Base-by-base conservation (phyloP, 129 eudicot species). In the Flaveria linearis region DNA sequence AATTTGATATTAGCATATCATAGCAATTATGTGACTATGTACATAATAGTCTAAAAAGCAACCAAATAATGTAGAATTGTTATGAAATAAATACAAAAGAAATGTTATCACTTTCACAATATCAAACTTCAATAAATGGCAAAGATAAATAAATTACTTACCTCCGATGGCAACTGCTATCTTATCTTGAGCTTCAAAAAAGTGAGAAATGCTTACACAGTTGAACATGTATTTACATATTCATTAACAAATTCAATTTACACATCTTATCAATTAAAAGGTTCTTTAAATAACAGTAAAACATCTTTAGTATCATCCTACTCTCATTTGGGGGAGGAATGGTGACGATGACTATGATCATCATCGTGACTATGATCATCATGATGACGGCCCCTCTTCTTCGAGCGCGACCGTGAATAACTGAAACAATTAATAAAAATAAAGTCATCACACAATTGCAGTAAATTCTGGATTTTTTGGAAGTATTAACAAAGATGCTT, bases 311-410 rank as follows among this genome's bases (percentile, higher is more conserved):
- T 36, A 50, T 15, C 77, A 36, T 79, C 67, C 82, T 50, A 51
- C 47, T 64, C 70, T 82, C 75, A 75, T 68, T 82, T 78, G 18
- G 78, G 86, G 10, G 83, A 81, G 58, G 76, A 83, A 30, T 78
- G 84, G 46, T 72, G 87, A 20, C 51, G 42, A 69, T 45, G 74
- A 47, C 39, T 47, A 43, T 46, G 58, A 26, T 9, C 16, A 51
- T 63, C 45, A 3, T 60, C 39, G 3, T 68, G 72, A 47, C 42
- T 33, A 50, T 49, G 62, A 72, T 7, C 49, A 55, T 41, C 49
- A 62, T 74, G 68, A 26, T 83, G 86, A 12, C 82, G 89, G 36
- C 78, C 55, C 82, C 92, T 86, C 79, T 88, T 92, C 84, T 74
- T 87, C 12, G 83, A 79, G 23, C 77, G 84, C 30, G 85, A 50